Evolutionary conservation across 768 basidiomycete species (phyloP), one percentile per base, ranked within the genome.

Genomic region (Amanita pseudoporphyria): DNA sequence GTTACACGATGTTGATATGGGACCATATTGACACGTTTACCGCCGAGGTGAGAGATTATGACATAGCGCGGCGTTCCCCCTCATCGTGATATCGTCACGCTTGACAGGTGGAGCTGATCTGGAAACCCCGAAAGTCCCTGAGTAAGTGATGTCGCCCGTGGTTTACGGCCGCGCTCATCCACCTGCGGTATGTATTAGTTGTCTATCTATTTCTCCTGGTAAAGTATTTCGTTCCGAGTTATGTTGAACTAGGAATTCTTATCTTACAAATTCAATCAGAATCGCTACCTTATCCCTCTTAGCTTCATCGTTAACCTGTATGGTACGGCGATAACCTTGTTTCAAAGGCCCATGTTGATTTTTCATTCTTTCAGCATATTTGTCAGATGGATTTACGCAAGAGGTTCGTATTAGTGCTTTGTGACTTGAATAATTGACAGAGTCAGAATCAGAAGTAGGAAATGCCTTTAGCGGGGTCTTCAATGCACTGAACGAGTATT

Each of bases 221-320:
- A 38, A n/a, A n/a, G n/a, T n/a, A 68, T 59, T 16, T 12, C 9
- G 7, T 14, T 9, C n/a, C n/a, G n/a, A n/a, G 22, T 3, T 49
- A 32, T n/a, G 32, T 38, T 18, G 19, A 21, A n/a, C n/a, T 21
- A 19, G 9, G 19, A 9, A 22, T 7, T 26, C 16, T 38, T 4
- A 42, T 52, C 14, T 45, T 24, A 9, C 7, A 39, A 18, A 16
- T 24, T n/a, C n/a, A n/a, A n/a, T n/a, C n/a, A n/a, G n/a, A n/a
- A n/a, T n/a, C n/a, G n/a, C n/a, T n/a, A n/a, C 55, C 62, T 82
- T n/a, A 81, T 77, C 0, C 81, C 81, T 0, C 62, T 82, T 2
- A 77, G 76, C 0, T 83, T 83, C 57, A 72, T 81, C 14, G 59
- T 82, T 41, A 81, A 82, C 51, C 56, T 81, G 9, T 71, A 64